These are phyloP conservation scores for Hypoxylon sp. DNA, from an alignment of 2,329 filamentous ascomycete genomes.

Conservation along the genomic window DNA sequence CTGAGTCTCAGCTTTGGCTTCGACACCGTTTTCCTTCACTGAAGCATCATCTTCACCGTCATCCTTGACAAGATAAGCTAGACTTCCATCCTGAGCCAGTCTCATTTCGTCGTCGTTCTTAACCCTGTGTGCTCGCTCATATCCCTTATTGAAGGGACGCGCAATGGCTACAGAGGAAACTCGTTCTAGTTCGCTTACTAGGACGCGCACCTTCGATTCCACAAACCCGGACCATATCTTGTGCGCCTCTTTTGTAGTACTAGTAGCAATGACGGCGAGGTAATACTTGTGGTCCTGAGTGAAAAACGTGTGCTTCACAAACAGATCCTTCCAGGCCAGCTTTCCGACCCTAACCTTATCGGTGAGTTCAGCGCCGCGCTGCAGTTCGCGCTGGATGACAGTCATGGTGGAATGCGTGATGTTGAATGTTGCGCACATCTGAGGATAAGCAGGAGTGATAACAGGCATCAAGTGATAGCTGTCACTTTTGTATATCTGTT, in stretches of 20 bases:
- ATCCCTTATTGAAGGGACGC: conserved; percentile 92
- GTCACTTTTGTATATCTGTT: conserved; percentile 80
- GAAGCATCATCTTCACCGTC: conserved; percentile 39
- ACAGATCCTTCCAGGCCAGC: conserved; percentile 86
- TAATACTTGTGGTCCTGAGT: conserved; percentile 95
- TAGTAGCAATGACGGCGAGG: conserved; percentile 85
- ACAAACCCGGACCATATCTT: conserved; percentile 91
- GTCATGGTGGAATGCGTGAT: conserved; percentile 87
- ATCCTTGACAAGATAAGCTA: conserved; percentile 59
- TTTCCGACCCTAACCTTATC: conserved; percentile 83
- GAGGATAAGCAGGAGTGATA: conserved; percentile 96
- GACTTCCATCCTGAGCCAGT: conserved; percentile 65
- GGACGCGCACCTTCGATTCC: conserved; percentile 89
- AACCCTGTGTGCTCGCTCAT: conserved; percentile 83
- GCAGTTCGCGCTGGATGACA: conserved; percentile 85
- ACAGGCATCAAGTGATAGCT: conserved; percentile 94
- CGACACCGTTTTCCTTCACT: conserved; percentile 50
- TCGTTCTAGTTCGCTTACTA: conserved; percentile 85
- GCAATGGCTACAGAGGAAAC: conserved; percentile 84
- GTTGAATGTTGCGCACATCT: conserved; percentile 98
- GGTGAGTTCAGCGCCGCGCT: conserved; percentile 80
- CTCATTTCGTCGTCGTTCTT: conserved; percentile 64
- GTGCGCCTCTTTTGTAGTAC: conserved; percentile 84
- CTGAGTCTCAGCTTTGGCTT: conserved; percentile 61
- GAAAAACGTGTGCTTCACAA: conserved; percentile 92